These are phyloP conservation scores for Terana coerulea DNA, from an alignment of 768 basidiomycete species.

Conservation along the genomic window DNA sequence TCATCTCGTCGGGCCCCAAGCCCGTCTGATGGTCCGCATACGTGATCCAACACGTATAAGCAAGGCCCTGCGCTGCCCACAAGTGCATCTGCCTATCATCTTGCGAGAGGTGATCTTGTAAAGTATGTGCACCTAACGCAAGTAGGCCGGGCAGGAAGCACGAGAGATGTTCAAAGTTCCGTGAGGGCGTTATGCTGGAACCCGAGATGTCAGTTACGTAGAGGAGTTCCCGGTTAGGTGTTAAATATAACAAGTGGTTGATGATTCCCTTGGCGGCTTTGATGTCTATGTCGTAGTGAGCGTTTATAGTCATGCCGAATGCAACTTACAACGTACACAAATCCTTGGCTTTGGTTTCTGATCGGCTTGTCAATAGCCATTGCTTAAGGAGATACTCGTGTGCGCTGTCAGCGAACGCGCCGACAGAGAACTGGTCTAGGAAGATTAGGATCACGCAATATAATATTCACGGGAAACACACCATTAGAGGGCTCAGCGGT, in stretches of 20 bases:
- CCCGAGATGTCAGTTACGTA: slow-evolving; percentile 61
- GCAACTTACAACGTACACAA: slow-evolving; percentile 49
- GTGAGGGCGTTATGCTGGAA: slow-evolving; percentile 28
- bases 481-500: slow-evolving; percentile 17
- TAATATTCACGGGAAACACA: background rate
- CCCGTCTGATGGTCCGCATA: slow-evolving; percentile 73
- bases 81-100: slow-evolving; percentile 44
- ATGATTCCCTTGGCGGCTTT: slow-evolving; percentile 58
- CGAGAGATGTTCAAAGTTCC: slow-evolving; percentile 72
- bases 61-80: slow-evolving; percentile 76
- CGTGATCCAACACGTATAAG: slow-evolving; percentile 66
- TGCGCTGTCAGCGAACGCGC: slow-evolving; percentile 49
- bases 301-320: background rate
- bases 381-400: slow-evolving; percentile 80
- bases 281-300: slow-evolving; percentile 41
- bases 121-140: slow-evolving; percentile 64
- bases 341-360: slow-evolving; percentile 56
- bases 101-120: slow-evolving; percentile 43
- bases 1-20: slow-evolving; percentile 62
- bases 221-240: slow-evolving; percentile 60
- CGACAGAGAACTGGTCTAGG: slow-evolving; percentile 18
- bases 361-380: slow-evolving; percentile 62
- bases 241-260: slow-evolving; percentile 60
- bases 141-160: slow-evolving; percentile 79
- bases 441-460: background rate